A percentile compares a stretch with the other conserved stretches of the same genome.
These are phyloP conservation scores for Erysimum cheiranthoides DNA, from an alignment of 345 rosid species.

Conservation along the genomic window DNA sequence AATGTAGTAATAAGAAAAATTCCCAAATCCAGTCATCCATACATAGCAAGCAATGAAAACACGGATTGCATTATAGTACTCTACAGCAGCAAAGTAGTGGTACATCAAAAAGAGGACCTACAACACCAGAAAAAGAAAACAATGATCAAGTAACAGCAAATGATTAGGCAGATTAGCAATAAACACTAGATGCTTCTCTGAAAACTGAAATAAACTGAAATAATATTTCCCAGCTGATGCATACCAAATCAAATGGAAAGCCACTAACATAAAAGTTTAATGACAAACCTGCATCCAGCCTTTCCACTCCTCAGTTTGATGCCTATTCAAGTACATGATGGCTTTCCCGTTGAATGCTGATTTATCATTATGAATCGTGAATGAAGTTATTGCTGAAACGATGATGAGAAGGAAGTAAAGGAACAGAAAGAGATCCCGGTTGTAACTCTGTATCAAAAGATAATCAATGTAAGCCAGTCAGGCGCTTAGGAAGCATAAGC, in stretches of 20 bases:
- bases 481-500: conserved; percentile 9
- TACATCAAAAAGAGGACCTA: conserved; percentile 99
- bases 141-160: conserved; percentile 27
- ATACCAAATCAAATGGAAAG: conserved; percentile 5
- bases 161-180: conserved; percentile 8
- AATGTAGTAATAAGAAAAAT: conserved; percentile 95
- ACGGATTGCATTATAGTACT: conserved; percentile 93
- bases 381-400: conserved; percentile 91
- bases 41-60: conserved; percentile 96
- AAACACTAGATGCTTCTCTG: conserved; percentile 6
- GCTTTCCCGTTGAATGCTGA: conserved; percentile 89
- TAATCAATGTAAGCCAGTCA: conserved; percentile 37
- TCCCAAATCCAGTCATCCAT: conserved; percentile 99
- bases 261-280: conserved; percentile 8
- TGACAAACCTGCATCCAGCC: conserved; percentile 99
- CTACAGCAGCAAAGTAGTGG: conserved; percentile 98
- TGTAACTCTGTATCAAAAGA: conserved; percentile 72
- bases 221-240: not conserved
- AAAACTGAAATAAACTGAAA: conserved; percentile 15
- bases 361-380: conserved; percentile 84
- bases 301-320: conserved; percentile 99
- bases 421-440: conserved; percentile 89
- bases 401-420: conserved; percentile 95
- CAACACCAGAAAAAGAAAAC: conserved; percentile 40
- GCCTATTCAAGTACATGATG: conserved; percentile 92